These are phyloP conservation scores for Jatropha podagrica DNA, from an alignment of 441 rosid genomes.

Conservation along the genomic window DNA sequence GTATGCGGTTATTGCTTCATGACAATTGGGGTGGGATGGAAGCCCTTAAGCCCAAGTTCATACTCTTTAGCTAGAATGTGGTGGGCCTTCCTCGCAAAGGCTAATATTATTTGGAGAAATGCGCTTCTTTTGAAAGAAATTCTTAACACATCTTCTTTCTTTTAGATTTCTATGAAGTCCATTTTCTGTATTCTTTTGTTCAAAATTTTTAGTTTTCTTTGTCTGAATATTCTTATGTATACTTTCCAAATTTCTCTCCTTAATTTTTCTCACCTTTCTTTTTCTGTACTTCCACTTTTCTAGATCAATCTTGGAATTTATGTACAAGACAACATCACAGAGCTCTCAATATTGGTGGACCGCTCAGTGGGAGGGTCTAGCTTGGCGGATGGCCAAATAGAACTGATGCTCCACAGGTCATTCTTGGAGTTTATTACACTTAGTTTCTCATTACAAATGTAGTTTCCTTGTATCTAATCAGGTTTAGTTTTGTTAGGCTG, in stretches of 20 bases:
- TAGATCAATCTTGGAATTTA: constrained; percentile 91
- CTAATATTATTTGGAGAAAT: not conserved
- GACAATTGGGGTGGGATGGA: not conserved
- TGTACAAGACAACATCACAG: constrained; percentile 58
- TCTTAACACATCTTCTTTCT: not conserved
- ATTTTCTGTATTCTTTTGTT: not conserved
- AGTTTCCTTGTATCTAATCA: constrained; percentile 7
- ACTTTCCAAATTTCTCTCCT: constrained; percentile 4
- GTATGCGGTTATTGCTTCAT: constrained; percentile 1
- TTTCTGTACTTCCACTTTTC: constrained; percentile 15
- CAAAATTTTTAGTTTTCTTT: not conserved
- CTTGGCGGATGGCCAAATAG: constrained; percentile 83
- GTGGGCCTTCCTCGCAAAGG: not conserved
- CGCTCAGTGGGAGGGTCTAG: constrained; percentile 88
- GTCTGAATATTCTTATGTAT: not conserved
- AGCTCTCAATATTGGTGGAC: constrained; percentile 86
- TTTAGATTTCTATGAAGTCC: not conserved
- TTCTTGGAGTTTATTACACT: constrained; percentile 25
- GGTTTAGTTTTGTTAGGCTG: constrained; percentile 11
- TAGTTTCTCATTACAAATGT: not conserved
- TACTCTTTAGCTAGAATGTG: not conserved
- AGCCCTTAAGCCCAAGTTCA: not conserved
- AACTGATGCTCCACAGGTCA: constrained; percentile 90
- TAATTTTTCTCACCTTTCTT: constrained; percentile 1
- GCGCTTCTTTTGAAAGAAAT: not conserved